Evolutionary conservation across 139 green algal species (phyloP).

Genomic region (Chlamydomonas sp.): DNA sequence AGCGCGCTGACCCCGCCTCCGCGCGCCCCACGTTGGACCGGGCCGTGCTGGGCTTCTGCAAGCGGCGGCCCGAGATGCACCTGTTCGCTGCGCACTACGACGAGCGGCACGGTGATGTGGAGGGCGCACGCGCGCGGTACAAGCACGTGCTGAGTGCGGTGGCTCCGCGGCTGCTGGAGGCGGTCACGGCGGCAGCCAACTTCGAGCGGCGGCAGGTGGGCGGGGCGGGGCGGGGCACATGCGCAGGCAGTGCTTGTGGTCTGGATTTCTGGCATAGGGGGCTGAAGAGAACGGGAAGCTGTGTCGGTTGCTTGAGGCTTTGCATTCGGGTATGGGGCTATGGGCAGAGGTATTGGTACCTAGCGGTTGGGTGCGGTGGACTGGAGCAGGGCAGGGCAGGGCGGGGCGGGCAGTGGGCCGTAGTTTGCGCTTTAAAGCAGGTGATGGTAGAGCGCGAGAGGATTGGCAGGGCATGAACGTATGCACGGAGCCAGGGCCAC

Average conservation of each 20-base stretch:
- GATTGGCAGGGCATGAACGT: no score
- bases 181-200: constrained; percentile 66
- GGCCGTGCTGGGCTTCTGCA: constrained; percentile 70
- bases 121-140: constrained; percentile 56
- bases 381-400: no score
- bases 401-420: no score
- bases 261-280: not conserved
- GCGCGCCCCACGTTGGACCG: constrained; percentile 61
- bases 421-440: no score
- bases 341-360: no score
- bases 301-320: not conserved
- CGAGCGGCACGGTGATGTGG: constrained; percentile 68
- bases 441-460: no score
- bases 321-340: no score
- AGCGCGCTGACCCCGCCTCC: constrained; percentile 52
- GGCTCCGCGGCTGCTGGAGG: constrained; percentile 67
- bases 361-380: no score
- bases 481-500: no score
- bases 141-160: constrained; percentile 54
- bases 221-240: no score
- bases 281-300: not conserved
- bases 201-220: constrained; percentile 75
- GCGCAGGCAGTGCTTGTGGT: not conserved
- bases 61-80: constrained; percentile 67
- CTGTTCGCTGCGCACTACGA: constrained; percentile 78